These are phyloP conservation scores for Sutorius australiensis DNA, from an alignment of 768 basidiomycete genomes.

Conservation along the genomic window DNA sequence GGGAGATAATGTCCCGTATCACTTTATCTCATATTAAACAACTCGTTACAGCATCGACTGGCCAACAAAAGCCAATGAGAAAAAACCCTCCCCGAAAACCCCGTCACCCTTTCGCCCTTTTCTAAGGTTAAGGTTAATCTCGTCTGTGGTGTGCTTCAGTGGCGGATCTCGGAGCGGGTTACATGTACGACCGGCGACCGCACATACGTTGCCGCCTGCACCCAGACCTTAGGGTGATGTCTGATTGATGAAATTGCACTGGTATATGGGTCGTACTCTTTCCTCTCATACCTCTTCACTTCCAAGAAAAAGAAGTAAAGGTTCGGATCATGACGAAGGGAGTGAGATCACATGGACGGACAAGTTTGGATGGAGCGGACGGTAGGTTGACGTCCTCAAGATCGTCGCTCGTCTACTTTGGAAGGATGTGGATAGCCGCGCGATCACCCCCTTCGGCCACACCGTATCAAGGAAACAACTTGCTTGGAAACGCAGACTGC, in stretches of 20 bases:
- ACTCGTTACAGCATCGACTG: constrained; percentile 18
- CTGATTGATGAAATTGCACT: background rate
- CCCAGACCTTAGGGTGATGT: background rate
- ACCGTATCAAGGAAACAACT: background rate
- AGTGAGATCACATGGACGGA: background rate
- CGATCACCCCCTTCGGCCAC: constrained; percentile 9
- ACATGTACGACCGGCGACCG: background rate
- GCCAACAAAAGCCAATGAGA: constrained; percentile 4
- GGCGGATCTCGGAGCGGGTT: constrained; percentile 13
- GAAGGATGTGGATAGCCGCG: constrained; percentile 22
- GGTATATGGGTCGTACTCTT: background rate
- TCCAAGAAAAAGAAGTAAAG: constrained; percentile 4
- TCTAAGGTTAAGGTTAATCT: constrained; percentile 28
- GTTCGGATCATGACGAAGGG: constrained; percentile 8
- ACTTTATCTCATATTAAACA: constrained; percentile 22
- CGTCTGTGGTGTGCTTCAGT: constrained; percentile 8
- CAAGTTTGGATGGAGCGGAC: constrained; percentile 1
- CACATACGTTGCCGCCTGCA: background rate
- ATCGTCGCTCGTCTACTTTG: constrained; percentile 14
- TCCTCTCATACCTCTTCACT: background rate
- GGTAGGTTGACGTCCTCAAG: constrained; percentile 9
- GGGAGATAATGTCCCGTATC: constrained; percentile 7
- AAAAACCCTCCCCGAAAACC: constrained; percentile 9
- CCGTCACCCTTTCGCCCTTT: constrained; percentile 12
- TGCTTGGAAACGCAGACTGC: background rate